Evolutionary conservation across 2,329 filamentous ascomycete genomes (phyloP), one percentile per base, ranked within the genome.

Genomic region (Cordyceps cateniannulata): DNA sequence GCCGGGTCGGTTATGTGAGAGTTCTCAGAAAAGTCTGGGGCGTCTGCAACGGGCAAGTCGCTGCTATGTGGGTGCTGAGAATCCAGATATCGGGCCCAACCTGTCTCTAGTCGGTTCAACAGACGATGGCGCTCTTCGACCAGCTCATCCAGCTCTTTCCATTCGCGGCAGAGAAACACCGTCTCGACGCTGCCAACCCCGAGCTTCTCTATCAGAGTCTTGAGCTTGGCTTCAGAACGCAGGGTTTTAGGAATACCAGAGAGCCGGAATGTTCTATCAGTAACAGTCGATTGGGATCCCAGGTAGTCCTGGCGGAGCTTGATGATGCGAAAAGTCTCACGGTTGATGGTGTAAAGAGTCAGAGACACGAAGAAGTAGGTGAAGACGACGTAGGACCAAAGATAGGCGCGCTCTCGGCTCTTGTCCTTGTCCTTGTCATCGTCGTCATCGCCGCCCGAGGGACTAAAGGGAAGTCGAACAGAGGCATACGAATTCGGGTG

Each of bases 321-420:
- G 65, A 98, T 96, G 57, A 99, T 88, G 62, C 86, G 88, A 66
- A 88, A 85, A 0, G 95, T 98, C 74, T 96, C 88, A 47, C 83
- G 82, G 62, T 93, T 85, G 68, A 98, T 86, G 66, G 93, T 84
- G 71, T 93, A 96, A 14, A 97, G 78, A 0, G 90, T 89, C 47
- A 98, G 76, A 1, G 79, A 85, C 6, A 89, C 93, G 73, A 98
- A 99, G 55, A 98, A 81, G 76, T 97, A 99, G 1, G 92, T 90
- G 68, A 99, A 99, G n/a, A 90, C 80, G 16, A 96, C 84, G 69
- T 98, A 97, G 69, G 93, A 90, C 92, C 93, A 97, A 1, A 97
- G 77, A 68, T 93, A 96, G 8, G 67, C 64, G 12, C 60, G 66
- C 44, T 74, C 71, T 54, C 69, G 70, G 53, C 71, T 72, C 59